Evolutionary conservation across 2,329 filamentous ascomycete genomes (phyloP).

Genomic region (Penicillium verrucosum): DNA sequence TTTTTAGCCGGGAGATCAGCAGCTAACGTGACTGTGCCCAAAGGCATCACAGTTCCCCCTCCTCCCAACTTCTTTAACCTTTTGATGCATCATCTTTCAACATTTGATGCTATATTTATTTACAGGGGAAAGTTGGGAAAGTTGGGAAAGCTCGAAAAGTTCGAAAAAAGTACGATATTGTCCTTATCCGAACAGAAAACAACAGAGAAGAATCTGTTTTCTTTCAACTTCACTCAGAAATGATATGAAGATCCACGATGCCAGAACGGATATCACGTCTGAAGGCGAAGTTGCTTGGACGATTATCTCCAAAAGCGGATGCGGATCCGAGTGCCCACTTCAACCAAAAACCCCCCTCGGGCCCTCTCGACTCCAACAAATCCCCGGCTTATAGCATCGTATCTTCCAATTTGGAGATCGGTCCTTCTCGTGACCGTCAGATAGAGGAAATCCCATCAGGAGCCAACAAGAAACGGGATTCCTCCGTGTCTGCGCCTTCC

Average conservation of each 20-base stretch:
- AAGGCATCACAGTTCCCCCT: not conserved
- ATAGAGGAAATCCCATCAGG: conserved; percentile 8
- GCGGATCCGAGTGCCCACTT: conserved; percentile 27
- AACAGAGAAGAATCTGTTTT: not conserved
- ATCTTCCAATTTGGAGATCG: conserved; percentile 20
- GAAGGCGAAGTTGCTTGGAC: conserved; percentile 38
- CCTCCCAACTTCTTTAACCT: not conserved
- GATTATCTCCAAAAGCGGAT: conserved; percentile 34
- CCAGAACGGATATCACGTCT: conserved; percentile 35
- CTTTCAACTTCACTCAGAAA: conserved; percentile 2
- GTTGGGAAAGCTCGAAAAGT: not conserved
- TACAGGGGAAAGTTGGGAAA: too few species aligned
- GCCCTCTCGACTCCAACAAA: conserved; percentile 24
- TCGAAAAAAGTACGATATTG: not conserved
- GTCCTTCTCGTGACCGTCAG: conserved; percentile 7
- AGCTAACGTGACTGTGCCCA: not conserved
- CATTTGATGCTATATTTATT: not conserved
- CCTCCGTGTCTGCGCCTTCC: conserved; percentile 10
- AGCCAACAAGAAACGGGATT: conserved; percentile 1
- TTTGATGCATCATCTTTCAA: not conserved
- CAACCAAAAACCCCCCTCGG: conserved; percentile 20
- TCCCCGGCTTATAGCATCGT: conserved; percentile 24
- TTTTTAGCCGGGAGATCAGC: not conserved
- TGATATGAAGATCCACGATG: conserved; percentile 23
- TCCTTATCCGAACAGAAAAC: not conserved